A percentile compares a stretch with the other conserved stretches of the same genome.
Evolutionary conservation across 179 eudicot species (phyloP).

Genomic region (Amaranthus tricolor): DNA sequence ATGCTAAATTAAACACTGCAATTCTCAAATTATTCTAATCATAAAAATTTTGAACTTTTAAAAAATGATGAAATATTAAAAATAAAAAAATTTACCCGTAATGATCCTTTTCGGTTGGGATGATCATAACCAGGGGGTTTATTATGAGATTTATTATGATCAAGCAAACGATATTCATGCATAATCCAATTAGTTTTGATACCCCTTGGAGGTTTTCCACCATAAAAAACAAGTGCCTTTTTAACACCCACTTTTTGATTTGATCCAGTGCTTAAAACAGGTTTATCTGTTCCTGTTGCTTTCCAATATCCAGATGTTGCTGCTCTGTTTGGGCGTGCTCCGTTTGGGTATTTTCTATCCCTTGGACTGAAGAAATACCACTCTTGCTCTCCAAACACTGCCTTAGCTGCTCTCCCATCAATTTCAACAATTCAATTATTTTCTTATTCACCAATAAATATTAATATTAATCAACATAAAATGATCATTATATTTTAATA

Average conservation of each 20-base stretch:
- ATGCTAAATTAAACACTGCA: too few relatives aligned
- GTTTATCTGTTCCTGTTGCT: slow-evolving; percentile 52
- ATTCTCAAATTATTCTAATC: too few relatives aligned
- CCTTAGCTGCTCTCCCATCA: slow-evolving; percentile 26
- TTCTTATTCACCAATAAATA: too few relatives aligned
- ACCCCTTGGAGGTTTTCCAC: slow-evolving; percentile 49
- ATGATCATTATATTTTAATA: too few relatives aligned
- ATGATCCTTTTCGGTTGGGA: slow-evolving; percentile 36
- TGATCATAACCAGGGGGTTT: slow-evolving; percentile 33
- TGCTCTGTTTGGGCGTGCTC: slow-evolving; percentile 47
- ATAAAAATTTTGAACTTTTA: too few relatives aligned
- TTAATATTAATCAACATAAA: too few relatives aligned
- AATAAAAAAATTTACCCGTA: slow-evolving; percentile 34
- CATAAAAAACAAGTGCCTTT: slow-evolving; percentile 44
- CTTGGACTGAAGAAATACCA: slow-evolving; percentile 59
- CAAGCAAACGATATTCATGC: slow-evolving; percentile 44
- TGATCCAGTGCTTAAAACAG: slow-evolving; percentile 32
- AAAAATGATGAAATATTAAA: too few relatives aligned
- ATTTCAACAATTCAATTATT: neutral
- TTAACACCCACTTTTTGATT: slow-evolving; percentile 42
- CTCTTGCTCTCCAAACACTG: slow-evolving; percentile 45
- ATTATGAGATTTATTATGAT: slow-evolving; percentile 29
- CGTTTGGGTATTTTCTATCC: slow-evolving; percentile 52
- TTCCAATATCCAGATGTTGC: slow-evolving; percentile 54
- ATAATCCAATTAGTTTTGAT: slow-evolving; percentile 49